Conservation (phyloP, 768 basidiomycete species). For the Boletellus sp. region DNA sequence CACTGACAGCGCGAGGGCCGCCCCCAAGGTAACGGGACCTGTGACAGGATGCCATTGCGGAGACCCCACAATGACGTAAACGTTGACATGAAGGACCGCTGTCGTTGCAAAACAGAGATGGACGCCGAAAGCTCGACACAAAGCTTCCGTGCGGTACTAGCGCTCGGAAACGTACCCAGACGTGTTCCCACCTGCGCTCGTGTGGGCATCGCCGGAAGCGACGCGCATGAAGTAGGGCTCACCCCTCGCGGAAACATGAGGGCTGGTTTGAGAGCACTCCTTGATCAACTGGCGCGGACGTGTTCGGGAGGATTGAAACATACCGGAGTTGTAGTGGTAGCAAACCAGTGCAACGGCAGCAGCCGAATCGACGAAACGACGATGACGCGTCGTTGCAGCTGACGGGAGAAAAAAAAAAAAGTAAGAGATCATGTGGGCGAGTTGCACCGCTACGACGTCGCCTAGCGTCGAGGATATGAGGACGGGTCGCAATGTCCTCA, state of each 20-base stretch:
- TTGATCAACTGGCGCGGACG: neutral
- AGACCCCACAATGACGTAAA: conserved; percentile 18
- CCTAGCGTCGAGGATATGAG: no score
- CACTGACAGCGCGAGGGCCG: conserved; percentile 16
- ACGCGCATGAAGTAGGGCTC: neutral
- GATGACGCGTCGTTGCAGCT: conserved; percentile 1
- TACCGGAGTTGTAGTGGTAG: conserved; percentile 15
- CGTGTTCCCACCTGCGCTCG: conserved; percentile 11
- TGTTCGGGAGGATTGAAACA: neutral
- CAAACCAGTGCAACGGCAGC: conserved; percentile 16
- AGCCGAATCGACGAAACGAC: neutral
- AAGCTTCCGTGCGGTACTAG: no score
- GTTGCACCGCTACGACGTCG: conserved; percentile 15
- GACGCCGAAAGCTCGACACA: neutral
- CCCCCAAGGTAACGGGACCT: conserved; percentile 20
- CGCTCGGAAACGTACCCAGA: conserved; percentile 15
- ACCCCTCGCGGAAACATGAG: conserved; percentile 23
- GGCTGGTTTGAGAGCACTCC: neutral
- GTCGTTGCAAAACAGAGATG: conserved; percentile 4
- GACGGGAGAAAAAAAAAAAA: no score
- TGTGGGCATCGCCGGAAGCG: neutral
- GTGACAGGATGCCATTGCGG: no score
- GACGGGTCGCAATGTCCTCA: no score
- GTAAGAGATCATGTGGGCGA: no score
- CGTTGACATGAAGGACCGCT: conserved; percentile 11